Percentiles rank a stretch among this genome's conserved stretches.
These are phyloP conservation scores for Nemania diffusa DNA, from an alignment of 2,329 filamentous ascomycete species.

Conservation along the genomic window DNA sequence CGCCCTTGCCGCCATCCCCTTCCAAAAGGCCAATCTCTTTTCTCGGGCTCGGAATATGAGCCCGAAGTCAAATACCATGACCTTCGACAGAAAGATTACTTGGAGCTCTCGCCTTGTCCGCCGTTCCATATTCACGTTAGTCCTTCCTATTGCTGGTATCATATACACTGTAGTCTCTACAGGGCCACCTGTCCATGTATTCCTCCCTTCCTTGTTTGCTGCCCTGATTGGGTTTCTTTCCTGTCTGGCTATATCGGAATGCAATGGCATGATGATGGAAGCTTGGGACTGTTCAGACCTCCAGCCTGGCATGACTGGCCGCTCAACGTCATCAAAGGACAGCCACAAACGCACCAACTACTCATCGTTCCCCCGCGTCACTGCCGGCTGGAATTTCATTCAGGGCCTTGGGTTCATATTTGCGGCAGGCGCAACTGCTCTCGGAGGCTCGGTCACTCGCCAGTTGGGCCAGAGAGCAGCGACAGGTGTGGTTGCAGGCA, in stretches of 20 bases:
- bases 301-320: slow-evolving; percentile 74
- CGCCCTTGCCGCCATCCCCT: slow-evolving; percentile 74
- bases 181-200: slow-evolving; percentile 68
- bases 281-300: slow-evolving; percentile 84
- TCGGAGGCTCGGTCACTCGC: slow-evolving; percentile 74
- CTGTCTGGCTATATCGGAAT: slow-evolving; percentile 79
- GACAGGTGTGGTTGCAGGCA: slow-evolving; percentile 74
- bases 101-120: slow-evolving; percentile 80
- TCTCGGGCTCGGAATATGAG: slow-evolving; percentile 70
- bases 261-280: slow-evolving; percentile 82
- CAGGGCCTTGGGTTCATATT: slow-evolving; percentile 76
- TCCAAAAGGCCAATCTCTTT: slow-evolving; percentile 77
- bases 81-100: slow-evolving; percentile 69
- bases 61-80: slow-evolving; percentile 73
- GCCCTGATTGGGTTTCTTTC: slow-evolving; percentile 75
- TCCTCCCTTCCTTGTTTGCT: slow-evolving; percentile 74
- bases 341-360: slow-evolving; percentile 70
- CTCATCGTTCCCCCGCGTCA: slow-evolving; percentile 78
- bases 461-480: slow-evolving; percentile 73
- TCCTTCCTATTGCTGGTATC: slow-evolving; percentile 73
- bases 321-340: slow-evolving; percentile 56
- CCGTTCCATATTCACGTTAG: slow-evolving; percentile 72
- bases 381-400: slow-evolving; percentile 75
- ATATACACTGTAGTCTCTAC: slow-evolving; percentile 74
- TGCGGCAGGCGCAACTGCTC: slow-evolving; percentile 73